These are phyloP conservation scores for Hypoxylon crocopeplum DNA, from an alignment of 495 filamentous ascomycete species.

Conservation along the genomic window DNA sequence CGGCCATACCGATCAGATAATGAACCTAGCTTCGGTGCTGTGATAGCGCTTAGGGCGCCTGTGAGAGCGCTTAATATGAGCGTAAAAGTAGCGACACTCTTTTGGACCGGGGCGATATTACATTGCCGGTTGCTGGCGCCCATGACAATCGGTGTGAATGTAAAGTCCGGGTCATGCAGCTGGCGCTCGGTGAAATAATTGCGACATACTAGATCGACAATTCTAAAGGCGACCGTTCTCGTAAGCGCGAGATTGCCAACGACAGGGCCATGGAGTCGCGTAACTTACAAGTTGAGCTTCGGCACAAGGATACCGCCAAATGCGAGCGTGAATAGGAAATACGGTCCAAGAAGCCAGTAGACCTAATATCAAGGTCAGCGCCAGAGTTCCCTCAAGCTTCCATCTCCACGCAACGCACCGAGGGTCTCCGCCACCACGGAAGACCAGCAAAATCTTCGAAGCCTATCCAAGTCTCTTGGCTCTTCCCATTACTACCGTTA, in stretches of 20 bases:
- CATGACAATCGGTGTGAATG: slow-evolving; percentile 68
- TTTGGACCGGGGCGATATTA: slow-evolving; percentile 71
- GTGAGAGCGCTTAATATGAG: slow-evolving; percentile 73
- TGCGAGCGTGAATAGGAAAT: slow-evolving; percentile 77
- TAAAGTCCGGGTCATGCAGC: slow-evolving; percentile 61
- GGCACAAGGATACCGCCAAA: slow-evolving; percentile 84
- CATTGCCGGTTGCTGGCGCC: slow-evolving; percentile 77
- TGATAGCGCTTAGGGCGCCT: slow-evolving; percentile 75
- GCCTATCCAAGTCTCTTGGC: slow-evolving; percentile 46
- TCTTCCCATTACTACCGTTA: slow-evolving; percentile 12
- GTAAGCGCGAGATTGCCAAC: slow-evolving; percentile 15
- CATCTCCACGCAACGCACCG: slow-evolving; percentile 53
- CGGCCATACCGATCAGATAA: slow-evolving; percentile 91
- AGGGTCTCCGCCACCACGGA: slow-evolving; percentile 76
- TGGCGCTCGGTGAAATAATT: slow-evolving; percentile 73
- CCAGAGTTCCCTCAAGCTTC: neutral
- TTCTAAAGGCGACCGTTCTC: slow-evolving; percentile 46
- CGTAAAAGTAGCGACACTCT: slow-evolving; percentile 75
- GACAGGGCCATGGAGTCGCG: neutral
- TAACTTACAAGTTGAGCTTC: slow-evolving; percentile 69
- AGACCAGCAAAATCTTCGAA: slow-evolving; percentile 66
- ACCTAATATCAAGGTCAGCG: slow-evolving; percentile 60
- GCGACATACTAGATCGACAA: slow-evolving; percentile 79
- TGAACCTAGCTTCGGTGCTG: slow-evolving; percentile 80
- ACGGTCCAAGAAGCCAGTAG: slow-evolving; percentile 82